A percentile compares a stretch with the other conserved stretches of the same genome.
Conservation (phyloP, 805 yeast genomes). For the Maudiozyma saulgeensis region DNA sequence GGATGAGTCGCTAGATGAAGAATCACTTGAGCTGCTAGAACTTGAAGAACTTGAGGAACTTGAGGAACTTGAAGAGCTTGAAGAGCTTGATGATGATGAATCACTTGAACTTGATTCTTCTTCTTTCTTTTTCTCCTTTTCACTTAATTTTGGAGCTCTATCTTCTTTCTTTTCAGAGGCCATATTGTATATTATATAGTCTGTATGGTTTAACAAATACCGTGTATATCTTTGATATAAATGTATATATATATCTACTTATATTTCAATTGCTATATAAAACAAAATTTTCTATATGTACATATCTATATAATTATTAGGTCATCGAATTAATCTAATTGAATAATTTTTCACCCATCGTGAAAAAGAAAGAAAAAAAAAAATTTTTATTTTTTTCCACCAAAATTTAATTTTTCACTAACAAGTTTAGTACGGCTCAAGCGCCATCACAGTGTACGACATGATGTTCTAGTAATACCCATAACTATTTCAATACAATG, state of each 20-base stretch:
- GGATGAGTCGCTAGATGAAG: conserved; percentile 13
- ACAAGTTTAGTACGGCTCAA: not conserved
- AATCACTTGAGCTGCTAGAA: conserved; percentile 3
- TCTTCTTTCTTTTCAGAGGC: conserved; percentile 1
- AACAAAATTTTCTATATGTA: no score
- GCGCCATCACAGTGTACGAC: no score
- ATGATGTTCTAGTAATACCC: no score
- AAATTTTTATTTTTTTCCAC: not conserved
- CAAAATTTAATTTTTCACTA: not conserved
- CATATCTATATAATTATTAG: no score
- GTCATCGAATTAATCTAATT: no score
- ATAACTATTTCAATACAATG: no score
- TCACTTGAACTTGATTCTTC: conserved; percentile 3
- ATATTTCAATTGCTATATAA: no score
- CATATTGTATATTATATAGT: not conserved
- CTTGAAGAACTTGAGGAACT: conserved; percentile 33
- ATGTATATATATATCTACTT: no score
- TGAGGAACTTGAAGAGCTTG: conserved; percentile 5
- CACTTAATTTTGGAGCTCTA: conserved; percentile 24
- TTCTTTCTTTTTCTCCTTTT: conserved; percentile 16
- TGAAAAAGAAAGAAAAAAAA: not conserved
- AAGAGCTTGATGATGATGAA: conserved; percentile 3
- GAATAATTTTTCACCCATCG: no score
- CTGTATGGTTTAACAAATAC: not conserved
- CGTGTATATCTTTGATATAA: not conserved